Evolutionary conservation across 805 yeast species (phyloP), one percentile per base, ranked within the genome.

Genomic region (Kuraishia borneana): DNA sequence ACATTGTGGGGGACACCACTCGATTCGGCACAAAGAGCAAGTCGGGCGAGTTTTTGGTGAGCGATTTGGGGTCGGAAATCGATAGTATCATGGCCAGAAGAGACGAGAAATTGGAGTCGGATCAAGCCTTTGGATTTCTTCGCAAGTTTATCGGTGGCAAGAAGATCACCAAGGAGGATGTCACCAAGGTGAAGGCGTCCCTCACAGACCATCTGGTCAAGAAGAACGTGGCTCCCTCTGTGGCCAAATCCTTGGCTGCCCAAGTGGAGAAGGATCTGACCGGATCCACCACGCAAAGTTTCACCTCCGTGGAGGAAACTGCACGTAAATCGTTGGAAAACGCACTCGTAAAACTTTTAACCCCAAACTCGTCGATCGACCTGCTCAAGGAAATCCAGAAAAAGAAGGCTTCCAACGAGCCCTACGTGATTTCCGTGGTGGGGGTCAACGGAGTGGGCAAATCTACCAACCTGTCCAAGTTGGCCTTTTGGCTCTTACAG

Each of bases 371-470:
- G 2, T 84, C 96, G 1, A 76, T 88, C 1, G 94, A 92, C 51
- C 58, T 89, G 39, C 65, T 89, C 23, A 82, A 83, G 43, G 94
- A 85, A 46, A 83, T 92, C 35, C 78, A 80, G 46, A 49, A 60
- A 21, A 59, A 61, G 30, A 58, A 57, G 26, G 43, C 50, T 9
- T 52, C 55, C 7, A 51, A 54, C 4, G 53, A 72, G 6, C 96
- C 98, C 2, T 89, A 84, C 44, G 96, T 89, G n/a, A 84, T 89
- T 37, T 87, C 96, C 1, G 89, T 89, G 17, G 97, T 89, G 18
- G 98, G 98, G 28, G 98, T 89, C 16, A 89, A 89, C 54, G 98
- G 98, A 30, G 98, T 89, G 27, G 98, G 98, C 10, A 89, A 89
- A 56, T 89, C 97, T 0, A 89, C 98, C 2, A 92, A 89, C 50